Evolutionary conservation across 192 early-diverging fungal genomes (phyloP).

Genomic region (Umbelopsis vinacea): DNA sequence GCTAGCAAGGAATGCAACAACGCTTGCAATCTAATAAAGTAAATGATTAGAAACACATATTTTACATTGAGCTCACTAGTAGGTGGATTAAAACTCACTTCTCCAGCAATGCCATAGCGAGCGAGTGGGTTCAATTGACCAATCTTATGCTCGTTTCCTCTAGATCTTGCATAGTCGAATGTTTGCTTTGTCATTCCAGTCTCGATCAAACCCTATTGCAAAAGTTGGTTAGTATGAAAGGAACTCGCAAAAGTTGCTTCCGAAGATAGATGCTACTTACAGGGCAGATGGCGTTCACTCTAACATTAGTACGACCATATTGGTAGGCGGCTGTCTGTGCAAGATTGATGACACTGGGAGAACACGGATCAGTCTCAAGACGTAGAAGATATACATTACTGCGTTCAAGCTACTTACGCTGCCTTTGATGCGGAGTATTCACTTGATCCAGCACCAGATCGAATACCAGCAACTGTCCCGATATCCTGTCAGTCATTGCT

Average conservation of each 20-base stretch:
- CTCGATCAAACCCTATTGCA: slow-evolving; percentile 51
- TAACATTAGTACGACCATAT: slow-evolving; percentile 45
- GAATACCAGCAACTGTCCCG: slow-evolving; percentile 46
- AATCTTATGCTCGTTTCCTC: slow-evolving; percentile 46
- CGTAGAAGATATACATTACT: background rate
- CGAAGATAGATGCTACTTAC: slow-evolving; percentile 24
- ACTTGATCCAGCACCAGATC: slow-evolving; percentile 50
- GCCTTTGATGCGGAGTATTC: slow-evolving; percentile 64
- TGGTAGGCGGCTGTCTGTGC: slow-evolving; percentile 46
- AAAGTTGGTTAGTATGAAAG: background rate
- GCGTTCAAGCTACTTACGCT: slow-evolving; percentile 38
- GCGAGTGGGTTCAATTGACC: slow-evolving; percentile 55
- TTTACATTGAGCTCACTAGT: background rate
- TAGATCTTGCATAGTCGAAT: slow-evolving; percentile 51
- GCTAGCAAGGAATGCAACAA: slow-evolving; percentile 51
- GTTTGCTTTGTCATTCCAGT: slow-evolving; percentile 53
- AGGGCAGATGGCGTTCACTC: slow-evolving; percentile 57
- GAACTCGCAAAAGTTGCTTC: background rate
- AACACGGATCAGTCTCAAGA: background rate
- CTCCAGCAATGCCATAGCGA: slow-evolving; percentile 43
- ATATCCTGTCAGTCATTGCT: background rate
- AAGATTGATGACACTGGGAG: slow-evolving; percentile 46
- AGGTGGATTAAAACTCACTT: slow-evolving; percentile 28
- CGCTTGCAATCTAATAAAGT: slow-evolving; percentile 45
- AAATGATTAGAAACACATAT: background rate